Evolutionary conservation across 2,329 filamentous ascomycete genomes (phyloP).

Genomic region (Aspergillus luchuensis): DNA sequence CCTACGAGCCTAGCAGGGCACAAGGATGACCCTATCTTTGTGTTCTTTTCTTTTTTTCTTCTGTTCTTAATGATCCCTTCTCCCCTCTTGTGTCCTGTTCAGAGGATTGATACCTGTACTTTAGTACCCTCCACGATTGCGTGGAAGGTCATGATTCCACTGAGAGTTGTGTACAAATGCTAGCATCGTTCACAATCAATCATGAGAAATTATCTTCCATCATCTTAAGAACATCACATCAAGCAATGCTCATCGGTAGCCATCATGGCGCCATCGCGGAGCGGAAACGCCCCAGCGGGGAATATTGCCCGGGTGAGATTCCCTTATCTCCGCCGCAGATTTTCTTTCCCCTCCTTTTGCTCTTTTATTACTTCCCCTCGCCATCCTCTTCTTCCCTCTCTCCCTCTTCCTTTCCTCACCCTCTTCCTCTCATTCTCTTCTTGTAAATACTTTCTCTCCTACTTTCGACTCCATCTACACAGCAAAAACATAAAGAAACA

Average conservation of each 20-base stretch:
- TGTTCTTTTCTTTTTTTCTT: background rate
- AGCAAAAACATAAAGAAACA: background rate
- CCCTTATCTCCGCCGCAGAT: constrained; percentile 7
- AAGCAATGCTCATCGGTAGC: constrained; percentile 17
- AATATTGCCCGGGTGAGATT: constrained; percentile 14
- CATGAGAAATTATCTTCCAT: background rate
- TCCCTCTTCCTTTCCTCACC: background rate
- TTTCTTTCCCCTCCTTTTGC: constrained; percentile 2
- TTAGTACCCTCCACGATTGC: constrained; percentile 11
- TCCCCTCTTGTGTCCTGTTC: constrained; percentile 22
- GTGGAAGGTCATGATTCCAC: constrained; percentile 1
- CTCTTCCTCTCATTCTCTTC: background rate
- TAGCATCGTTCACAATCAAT: background rate
- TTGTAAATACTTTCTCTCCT: background rate
- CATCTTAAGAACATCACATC: too few relatives aligned
- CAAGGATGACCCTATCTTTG: background rate
- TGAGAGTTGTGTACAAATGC: background rate
- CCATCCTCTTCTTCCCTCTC: background rate
- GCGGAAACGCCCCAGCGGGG: constrained; percentile 4
- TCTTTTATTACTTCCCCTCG: background rate
- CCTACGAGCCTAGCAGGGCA: background rate
- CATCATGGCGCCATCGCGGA: constrained; percentile 28
- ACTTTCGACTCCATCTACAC: background rate
- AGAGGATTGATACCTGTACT: constrained; percentile 20
- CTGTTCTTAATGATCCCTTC: constrained; percentile 15